A percentile compares a stretch with the other conserved stretches of the same genome.
These are phyloP conservation scores for Suillus paluster DNA, from an alignment of 768 basidiomycete species.

Conservation along the genomic window DNA sequence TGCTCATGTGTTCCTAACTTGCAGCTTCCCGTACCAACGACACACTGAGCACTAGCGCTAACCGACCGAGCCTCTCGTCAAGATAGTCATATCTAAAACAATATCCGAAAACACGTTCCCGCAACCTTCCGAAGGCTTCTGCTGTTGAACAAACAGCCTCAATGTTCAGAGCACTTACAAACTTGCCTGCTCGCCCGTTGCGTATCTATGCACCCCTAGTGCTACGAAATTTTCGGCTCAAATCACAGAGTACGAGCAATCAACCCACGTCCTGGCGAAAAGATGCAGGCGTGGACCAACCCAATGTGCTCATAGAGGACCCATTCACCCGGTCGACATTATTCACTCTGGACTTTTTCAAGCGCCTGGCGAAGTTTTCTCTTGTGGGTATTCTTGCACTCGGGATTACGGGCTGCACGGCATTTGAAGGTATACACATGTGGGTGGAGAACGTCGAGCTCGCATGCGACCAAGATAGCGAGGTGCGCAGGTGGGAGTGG, in stretches of 20 bases:
- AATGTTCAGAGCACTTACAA: constrained; percentile 20
- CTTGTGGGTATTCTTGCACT: constrained; percentile 48
- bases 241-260: constrained; percentile 20
- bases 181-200: constrained; percentile 10
- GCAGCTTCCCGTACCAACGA: not conserved
- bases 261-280: constrained; percentile 8
- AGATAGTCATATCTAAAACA: not conserved
- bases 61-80: not conserved
- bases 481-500: constrained; percentile 69
- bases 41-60: not conserved
- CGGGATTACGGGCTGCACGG: constrained; percentile 47
- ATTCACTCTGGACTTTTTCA: constrained; percentile 47
- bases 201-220: constrained; percentile 7
- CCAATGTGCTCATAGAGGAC: constrained; percentile 32
- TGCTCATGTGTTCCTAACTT: constrained; percentile 2
- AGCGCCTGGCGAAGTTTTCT: constrained; percentile 55
- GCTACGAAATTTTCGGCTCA: constrained; percentile 11
- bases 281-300: constrained; percentile 8
- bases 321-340: constrained; percentile 40
- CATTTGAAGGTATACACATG: constrained; percentile 61
- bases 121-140: not conserved
- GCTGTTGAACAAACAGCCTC: not conserved
- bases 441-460: constrained; percentile 67
- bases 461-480: constrained; percentile 51
- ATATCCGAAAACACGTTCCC: not conserved